Evolutionary conservation across 2,329 filamentous ascomycete genomes (phyloP), one percentile per base, ranked within the genome.

Genomic region (Xylogone sp.): DNA sequence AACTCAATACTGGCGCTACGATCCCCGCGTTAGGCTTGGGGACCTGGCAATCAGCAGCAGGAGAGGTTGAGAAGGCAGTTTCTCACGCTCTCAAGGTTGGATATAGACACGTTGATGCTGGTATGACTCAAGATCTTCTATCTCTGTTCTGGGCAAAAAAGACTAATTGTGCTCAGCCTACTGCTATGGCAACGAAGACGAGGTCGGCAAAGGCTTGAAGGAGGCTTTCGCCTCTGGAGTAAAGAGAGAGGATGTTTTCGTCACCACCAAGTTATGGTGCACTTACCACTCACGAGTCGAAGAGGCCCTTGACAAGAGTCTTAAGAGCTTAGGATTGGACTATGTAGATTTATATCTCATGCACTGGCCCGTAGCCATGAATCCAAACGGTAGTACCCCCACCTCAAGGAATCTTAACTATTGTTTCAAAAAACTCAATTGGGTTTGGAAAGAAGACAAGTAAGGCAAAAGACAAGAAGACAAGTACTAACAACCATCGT

Each of bases 321-420:
- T 94, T 66, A 64, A 71, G 60, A 73, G 69, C 42, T 66, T 79
- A 51, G 63, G 68, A 31, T 59, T 75, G 18, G 73, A 75, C 53
- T 79, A 80, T 61, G 63, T 81, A 24, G 76, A 81, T 58, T 65
- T 80, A 43, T 79, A 72, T 64, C 68, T 81, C 24, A 64, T 78
- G 19, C 75, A 79, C 65, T 77, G 72, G 68, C 75, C 74, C 27
- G 70, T 73, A 12, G 24, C 83, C 46, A 85, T 92, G 82, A 93
- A 92, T 72, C 86, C 87, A 7, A 79, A 87, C 29, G 87, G 86
- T 79, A 65, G n/a, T n/a, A n/a, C n/a, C 54, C 24, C 10, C 24
- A 27, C n/a, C 24, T 27, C 86, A 46, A 83, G 90, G 81, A 91
- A 90, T 73, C 85, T 85, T 7, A 53, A 9, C 47, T 54, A 22